Base-by-base conservation (phyloP, 176 grass and related monocot species). In the Zizania latifolia region DNA sequence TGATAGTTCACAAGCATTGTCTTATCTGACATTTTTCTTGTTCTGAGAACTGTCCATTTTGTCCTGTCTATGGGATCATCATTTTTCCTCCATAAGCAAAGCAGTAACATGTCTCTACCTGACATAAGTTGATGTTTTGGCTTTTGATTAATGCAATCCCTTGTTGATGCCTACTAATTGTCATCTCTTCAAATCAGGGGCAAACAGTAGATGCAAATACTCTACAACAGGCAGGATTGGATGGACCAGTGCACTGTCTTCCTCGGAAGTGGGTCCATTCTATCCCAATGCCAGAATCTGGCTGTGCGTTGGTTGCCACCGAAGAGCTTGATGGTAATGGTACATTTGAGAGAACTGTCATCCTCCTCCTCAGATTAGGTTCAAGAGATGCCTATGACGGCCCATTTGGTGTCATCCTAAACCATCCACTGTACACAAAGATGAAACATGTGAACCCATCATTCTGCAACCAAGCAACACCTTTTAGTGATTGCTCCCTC, bases 341-440 rank as follows among this genome's bases (percentile, higher is more conserved):
- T 29, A 92, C 68, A 53, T 99, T 99, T 9, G 82, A 92, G 35
- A 90, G 91, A 78, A 92, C 86, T 10, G 92, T 88, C 15, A 78
- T 99, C 44, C 89, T 99, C 59, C 89, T 99, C 26, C 82, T 99
- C 6, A 88, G 80, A 51, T 39, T 80, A 40, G 92, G 92, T 53
- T 92, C 92, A 26, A 83, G 41, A 87, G 81, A 86, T 37, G 83
- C 82, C 39, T 78, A 83, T 46, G 86, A 87, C 5, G 76, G 89
- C 8, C 96, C 92, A 19, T 82, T 99, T 24, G 92, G 96, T 70
- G 33, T 99, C 82, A 95, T 95, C 45, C 82, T 96, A 62, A 96
- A 92, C 32, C 86, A 84, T 35, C 93, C 93, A 10, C 81, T 92
- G 13, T 86, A 92, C 74, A 86, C 87, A 8, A 94, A 88, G 56